These are phyloP conservation scores for Chloridella minuta DNA, from an alignment of 352 stramenopile species.

Conservation along the genomic window DNA sequence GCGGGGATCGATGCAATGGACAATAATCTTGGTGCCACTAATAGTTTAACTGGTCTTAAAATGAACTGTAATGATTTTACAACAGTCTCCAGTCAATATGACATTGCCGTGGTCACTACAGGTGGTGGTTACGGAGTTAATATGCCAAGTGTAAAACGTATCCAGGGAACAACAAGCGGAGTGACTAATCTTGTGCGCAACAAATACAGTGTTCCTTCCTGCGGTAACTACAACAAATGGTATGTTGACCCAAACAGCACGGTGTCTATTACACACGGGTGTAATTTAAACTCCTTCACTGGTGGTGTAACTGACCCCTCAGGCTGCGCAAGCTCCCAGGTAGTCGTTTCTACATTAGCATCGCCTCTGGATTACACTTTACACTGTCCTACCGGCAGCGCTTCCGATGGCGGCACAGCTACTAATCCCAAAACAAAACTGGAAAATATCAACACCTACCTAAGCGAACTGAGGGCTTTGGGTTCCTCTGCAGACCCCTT, in stretches of 20 bases:
- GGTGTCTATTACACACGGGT: background rate
- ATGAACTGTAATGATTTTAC: conserved; percentile 6
- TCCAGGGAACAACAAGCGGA: background rate
- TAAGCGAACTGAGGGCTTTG: background rate
- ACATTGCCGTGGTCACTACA: background rate
- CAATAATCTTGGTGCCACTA: background rate
- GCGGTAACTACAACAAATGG: background rate
- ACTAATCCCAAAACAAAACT: too few relatives aligned
- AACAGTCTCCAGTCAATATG: too few relatives aligned
- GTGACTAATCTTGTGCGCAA: background rate
- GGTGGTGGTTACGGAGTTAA: background rate
- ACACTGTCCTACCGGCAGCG: background rate
- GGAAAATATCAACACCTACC: background rate
- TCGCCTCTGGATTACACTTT: background rate
- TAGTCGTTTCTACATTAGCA: background rate
- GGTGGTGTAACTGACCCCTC: background rate
- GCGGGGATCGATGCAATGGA: background rate
- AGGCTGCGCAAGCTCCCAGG: background rate
- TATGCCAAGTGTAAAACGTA: background rate
- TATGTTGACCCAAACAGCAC: background rate
- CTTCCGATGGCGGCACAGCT: too few relatives aligned
- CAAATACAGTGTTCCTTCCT: background rate
- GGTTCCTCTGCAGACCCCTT: too few relatives aligned
- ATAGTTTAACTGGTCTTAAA: background rate
- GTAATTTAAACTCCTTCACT: background rate